Evolutionary conservation across 208 protist genomes (phyloP), one percentile per base, ranked within the genome.

Genomic region (Acanthamoeba divionensis): DNA sequence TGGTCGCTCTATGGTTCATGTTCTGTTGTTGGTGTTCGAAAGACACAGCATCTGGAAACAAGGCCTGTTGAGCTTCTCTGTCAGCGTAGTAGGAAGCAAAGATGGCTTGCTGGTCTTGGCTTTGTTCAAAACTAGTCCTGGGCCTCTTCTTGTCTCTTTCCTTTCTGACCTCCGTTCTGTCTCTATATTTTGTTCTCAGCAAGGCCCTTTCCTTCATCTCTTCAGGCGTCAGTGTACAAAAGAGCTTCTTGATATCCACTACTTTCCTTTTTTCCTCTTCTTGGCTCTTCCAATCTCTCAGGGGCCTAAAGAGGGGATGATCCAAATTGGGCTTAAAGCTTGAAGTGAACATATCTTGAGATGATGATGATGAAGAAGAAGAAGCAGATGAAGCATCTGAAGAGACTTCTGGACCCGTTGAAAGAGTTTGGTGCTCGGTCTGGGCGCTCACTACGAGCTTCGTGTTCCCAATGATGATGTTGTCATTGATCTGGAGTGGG

Each of bases 261-360:
- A 41, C 47, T 48, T 54, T 54, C 15, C 33, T 41, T 29, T 36
- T 12, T 13, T 50, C 69, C 38, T 50, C 69, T 29, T 80, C 69
- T 29, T 80, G 47, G 5, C 38, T 50, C n/a, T 60, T 50, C n/a
- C 24, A 54, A 6, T 80, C 69, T 10, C 69, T 41, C 12, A 80
- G 69, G 13, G 69, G 29, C 15, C 44, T 41, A 48, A 80, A 80
- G 69, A 80, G 50, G n/a, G 69, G 69, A 29, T 80, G 69, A 48
- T 54, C 57, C 4, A 80, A 48, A 48, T 80, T 80, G 0, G 69
- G 69, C 69, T 80, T n/a, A 29, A 80, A 80, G 41, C 41, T 80
- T 41, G 29, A 41, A 8, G 44, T 80, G 69, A 80, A 80, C 62
- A 44, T 67, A 29, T 67, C 62, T 12, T 26, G 12, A n/a, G n/a